Conservation (phyloP, 1,139 yeast genomes). For the Yamadazyma siamensis region DNA sequence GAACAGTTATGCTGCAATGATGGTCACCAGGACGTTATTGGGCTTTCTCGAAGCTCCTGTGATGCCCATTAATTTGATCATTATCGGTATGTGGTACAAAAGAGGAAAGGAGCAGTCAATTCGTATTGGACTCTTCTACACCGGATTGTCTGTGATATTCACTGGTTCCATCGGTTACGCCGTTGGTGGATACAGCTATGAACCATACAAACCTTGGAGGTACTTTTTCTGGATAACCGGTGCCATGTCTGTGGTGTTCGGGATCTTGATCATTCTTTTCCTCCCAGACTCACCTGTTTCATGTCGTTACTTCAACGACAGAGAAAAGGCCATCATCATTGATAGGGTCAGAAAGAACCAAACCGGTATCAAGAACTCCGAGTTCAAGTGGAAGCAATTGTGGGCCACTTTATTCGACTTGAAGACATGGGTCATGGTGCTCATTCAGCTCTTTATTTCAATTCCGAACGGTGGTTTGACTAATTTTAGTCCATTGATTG, state of each 20-base stretch:
- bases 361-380: constrained; percentile 25
- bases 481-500: constrained; percentile 21
- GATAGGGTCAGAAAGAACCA: constrained; percentile 28
- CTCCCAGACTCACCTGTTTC: constrained; percentile 23
- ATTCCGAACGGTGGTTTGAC: constrained; percentile 26
- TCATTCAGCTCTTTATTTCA: constrained; percentile 19
- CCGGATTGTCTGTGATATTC: constrained; percentile 25
- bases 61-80: constrained; percentile 55
- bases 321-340: constrained; percentile 26
- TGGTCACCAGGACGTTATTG: constrained; percentile 25
- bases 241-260: constrained; percentile 20
- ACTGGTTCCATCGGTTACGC: constrained; percentile 24
- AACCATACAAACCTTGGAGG: constrained; percentile 21
- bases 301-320: constrained; percentile 20
- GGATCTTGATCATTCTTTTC: constrained; percentile 11
- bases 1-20: constrained; percentile 22
- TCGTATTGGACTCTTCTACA: constrained; percentile 9
- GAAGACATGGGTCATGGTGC: constrained; percentile 12
- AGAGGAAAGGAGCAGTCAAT: constrained; percentile 11
- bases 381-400: constrained; percentile 17
- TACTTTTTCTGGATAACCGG: constrained; percentile 19
- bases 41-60: constrained; percentile 54
- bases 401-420: constrained; percentile 10
- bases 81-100: constrained; percentile 24
- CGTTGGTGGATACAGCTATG: constrained; percentile 14